Evolutionary conservation across 768 basidiomycete species (phyloP).

Genomic region (Hypsizygus marmoreus): DNA sequence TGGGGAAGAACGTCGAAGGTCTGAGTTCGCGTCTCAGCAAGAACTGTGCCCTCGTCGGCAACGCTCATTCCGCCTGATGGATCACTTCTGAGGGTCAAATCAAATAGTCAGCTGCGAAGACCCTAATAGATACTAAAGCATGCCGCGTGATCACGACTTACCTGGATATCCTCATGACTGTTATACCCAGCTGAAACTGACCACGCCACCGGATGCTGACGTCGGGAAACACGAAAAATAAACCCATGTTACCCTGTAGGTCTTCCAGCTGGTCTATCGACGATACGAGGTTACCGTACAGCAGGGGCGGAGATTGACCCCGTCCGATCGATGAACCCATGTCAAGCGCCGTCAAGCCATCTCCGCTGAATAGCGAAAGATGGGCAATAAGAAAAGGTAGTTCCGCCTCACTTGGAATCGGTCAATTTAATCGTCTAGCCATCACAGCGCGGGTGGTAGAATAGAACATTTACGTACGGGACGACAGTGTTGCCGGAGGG

Average conservation of each 20-base stretch:
- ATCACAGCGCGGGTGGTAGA: conserved; percentile 4
- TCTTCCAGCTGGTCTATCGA: conserved; percentile 81
- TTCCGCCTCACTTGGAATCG: conserved; percentile 68
- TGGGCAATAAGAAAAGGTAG: conserved; percentile 88
- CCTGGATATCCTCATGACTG: conserved; percentile 75
- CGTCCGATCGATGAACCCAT: conserved; percentile 59
- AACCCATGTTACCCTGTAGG: conserved; percentile 75
- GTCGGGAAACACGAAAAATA: conserved; percentile 90
- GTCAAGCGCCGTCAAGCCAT: conserved; percentile 65
- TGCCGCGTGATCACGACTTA: conserved; percentile 43
- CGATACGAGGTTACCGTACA: conserved; percentile 87
- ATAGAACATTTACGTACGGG: conserved; percentile 60
- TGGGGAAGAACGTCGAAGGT: conserved; percentile 80
- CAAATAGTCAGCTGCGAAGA: conserved; percentile 8
- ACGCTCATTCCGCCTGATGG: conserved; percentile 50
- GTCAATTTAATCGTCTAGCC: conserved; percentile 8
- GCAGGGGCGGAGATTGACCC: conserved; percentile 53
- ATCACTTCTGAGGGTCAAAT: conserved; percentile 46
- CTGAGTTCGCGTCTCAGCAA: conserved; percentile 73
- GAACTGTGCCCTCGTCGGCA: conserved; percentile 60
- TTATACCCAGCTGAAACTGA: conserved; percentile 72
- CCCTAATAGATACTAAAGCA: conserved; percentile 20
- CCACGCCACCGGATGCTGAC: conserved; percentile 83
- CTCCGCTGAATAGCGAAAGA: conserved; percentile 70
- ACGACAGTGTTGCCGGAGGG: conserved; percentile 67